Evolutionary conservation across 495 filamentous ascomycete species (phyloP).

Genomic region (Tuber borchii): DNA sequence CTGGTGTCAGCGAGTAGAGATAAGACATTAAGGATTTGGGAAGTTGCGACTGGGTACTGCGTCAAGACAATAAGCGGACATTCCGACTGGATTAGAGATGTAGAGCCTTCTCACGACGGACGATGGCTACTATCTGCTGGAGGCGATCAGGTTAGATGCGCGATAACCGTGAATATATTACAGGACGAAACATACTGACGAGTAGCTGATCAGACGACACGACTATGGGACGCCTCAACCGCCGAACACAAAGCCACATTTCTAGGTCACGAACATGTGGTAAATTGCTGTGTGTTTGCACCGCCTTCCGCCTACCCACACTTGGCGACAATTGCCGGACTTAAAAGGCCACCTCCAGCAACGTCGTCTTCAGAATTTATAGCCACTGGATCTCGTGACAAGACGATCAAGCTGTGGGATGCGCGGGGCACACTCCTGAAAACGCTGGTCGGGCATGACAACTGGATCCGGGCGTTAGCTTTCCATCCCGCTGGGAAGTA

Average conservation of each 20-base stretch:
- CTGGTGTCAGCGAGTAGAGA: conserved; percentile 76
- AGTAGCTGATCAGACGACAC: conserved; percentile 50
- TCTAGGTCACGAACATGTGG: conserved; percentile 80
- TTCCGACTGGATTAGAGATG: conserved; percentile 83
- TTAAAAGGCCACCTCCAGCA: conserved; percentile 70
- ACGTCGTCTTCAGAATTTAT: conserved; percentile 79
- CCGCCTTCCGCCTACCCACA: conserved; percentile 70
- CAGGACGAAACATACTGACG: neutral
- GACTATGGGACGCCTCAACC: conserved; percentile 77
- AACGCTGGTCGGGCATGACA: conserved; percentile 85
- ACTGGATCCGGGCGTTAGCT: conserved; percentile 82
- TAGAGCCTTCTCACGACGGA: conserved; percentile 75
- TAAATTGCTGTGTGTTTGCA: conserved; percentile 85
- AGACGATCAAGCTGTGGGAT: conserved; percentile 88
- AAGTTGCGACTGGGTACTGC: conserved; percentile 87
- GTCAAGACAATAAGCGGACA: conserved; percentile 77
- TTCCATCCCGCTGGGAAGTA: conserved; percentile 96
- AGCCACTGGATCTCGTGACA: conserved; percentile 85
- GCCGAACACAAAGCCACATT: conserved; percentile 73
- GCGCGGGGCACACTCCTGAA: conserved; percentile 77
- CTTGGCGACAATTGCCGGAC: conserved; percentile 70
- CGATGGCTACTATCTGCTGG: conserved; percentile 73
- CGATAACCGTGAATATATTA: neutral
- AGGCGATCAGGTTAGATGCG: conserved; percentile 55
- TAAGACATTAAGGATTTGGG: conserved; percentile 81